Evolutionary conservation across 495 filamentous ascomycete species (phyloP).

Genomic region (Neurospora sp.): DNA sequence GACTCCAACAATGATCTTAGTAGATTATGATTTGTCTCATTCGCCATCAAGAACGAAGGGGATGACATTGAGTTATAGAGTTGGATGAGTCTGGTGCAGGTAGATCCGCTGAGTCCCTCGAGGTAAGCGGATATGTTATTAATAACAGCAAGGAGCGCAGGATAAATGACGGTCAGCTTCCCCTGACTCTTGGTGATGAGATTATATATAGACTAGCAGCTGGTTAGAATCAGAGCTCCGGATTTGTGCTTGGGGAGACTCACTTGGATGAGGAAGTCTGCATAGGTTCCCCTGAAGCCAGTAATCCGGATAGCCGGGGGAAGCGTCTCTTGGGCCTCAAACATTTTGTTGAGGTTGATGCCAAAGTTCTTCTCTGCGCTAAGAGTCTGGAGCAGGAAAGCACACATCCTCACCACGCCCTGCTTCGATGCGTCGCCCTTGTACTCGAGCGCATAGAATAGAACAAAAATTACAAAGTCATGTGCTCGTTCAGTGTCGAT

Average conservation of each 20-base stretch:
- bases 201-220: conserved; percentile 70
- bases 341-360: conserved; percentile 76
- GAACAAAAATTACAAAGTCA: conserved; percentile 81
- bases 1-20: conserved; percentile 78
- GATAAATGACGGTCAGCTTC: conserved; percentile 85
- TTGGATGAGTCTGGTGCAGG: conserved; percentile 76
- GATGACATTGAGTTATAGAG: conserved; percentile 92
- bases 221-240: conserved; percentile 20
- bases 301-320: conserved; percentile 69
- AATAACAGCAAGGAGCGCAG: conserved; percentile 82
- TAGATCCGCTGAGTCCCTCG: conserved; percentile 60
- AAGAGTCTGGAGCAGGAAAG: conserved; percentile 90
- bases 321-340: conserved; percentile 82
- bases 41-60: conserved; percentile 87
- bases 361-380: conserved; percentile 91
- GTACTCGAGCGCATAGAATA: conserved; percentile 89
- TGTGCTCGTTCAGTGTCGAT: conserved; percentile 90
- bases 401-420: conserved; percentile 90
- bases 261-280: conserved; percentile 87
- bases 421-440: conserved; percentile 79
- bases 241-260: conserved; percentile 23
- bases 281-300: conserved; percentile 84
- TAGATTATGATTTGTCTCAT: conserved; percentile 82
- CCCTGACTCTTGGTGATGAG: conserved; percentile 89
- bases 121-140: conserved; percentile 86